Percentiles rank a stretch among this genome's conserved stretches.
These are phyloP conservation scores for Berkeleyomyces basicola DNA, from an alignment of 2,329 filamentous ascomycete species.

Conservation along the genomic window DNA sequence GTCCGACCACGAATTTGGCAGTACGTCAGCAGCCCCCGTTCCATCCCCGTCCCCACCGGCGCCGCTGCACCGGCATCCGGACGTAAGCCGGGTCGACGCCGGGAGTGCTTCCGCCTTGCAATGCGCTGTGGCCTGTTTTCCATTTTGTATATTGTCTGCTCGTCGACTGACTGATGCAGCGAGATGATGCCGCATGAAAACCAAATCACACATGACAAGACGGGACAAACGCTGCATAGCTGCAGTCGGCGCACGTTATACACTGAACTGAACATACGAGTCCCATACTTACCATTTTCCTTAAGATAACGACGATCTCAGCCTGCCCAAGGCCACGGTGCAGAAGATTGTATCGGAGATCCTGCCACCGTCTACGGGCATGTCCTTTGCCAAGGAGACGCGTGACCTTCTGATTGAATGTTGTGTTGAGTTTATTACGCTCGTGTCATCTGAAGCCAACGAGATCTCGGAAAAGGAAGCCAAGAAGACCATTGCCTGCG, in stretches of 20 bases:
- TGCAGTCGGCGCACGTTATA: not conserved
- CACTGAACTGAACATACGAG: not conserved
- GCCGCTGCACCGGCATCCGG: not conserved
- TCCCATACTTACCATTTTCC: not conserved
- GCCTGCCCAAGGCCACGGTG: conserved; percentile 51
- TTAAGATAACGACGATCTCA: conserved; percentile 39
- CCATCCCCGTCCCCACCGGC: not conserved
- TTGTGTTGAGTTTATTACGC: conserved; percentile 96
- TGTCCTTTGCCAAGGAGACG: conserved; percentile 87
- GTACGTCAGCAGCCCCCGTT: conserved; percentile 25
- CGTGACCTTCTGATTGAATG: conserved; percentile 93
- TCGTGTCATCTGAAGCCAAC: conserved; percentile 96
- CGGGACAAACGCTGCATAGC: not conserved
- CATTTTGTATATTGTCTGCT: not conserved
- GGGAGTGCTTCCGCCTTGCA: not conserved
- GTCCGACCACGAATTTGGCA: conserved; percentile 51
- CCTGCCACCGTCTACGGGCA: conserved; percentile 53
- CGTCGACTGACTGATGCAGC: not conserved
- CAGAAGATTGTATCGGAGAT: conserved; percentile 89
- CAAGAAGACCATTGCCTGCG: conserved; percentile 97
- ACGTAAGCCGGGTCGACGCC: too few species aligned
- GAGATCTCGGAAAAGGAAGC: conserved; percentile 97
- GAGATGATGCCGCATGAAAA: not conserved
- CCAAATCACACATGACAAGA: not conserved
- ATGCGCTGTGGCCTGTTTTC: not conserved